Conservation (phyloP, 306 rosid genomes). For the Citrullus amarus region DNA sequence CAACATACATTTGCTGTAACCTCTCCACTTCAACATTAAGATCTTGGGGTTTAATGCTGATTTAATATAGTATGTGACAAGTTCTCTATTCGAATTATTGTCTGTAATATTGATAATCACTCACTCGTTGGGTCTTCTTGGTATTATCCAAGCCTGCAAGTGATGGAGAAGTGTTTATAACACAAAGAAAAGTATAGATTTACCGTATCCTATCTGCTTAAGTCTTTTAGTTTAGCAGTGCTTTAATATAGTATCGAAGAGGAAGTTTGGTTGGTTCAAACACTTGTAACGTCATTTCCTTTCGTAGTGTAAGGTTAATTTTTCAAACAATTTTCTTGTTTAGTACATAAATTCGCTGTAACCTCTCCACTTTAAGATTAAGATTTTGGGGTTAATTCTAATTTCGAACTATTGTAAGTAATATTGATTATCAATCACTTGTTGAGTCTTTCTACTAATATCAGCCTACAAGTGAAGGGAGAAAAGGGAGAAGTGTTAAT, state of each 20-base stretch:
- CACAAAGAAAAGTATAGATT: background rate
- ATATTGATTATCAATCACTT: background rate
- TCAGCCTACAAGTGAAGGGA: background rate
- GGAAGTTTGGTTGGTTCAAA: too few species aligned
- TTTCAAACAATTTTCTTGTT: too few species aligned
- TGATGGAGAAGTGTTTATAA: background rate
- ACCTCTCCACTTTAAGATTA: too few species aligned
- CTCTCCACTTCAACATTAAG: too few species aligned
- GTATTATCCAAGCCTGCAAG: background rate
- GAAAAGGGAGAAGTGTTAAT: background rate
- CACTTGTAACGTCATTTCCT: too few species aligned
- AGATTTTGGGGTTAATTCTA: too few species aligned
- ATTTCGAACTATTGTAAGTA: background rate
- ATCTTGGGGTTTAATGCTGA: background rate
- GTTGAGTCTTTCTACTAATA: too few species aligned
- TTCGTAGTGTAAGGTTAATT: too few species aligned
- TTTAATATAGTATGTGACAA: background rate
- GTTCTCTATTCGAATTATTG: background rate
- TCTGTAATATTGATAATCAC: background rate
- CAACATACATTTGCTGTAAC: background rate
- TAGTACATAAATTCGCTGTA: too few species aligned
- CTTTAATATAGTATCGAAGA: background rate
- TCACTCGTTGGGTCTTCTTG: too few species aligned
- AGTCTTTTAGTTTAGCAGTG: background rate
- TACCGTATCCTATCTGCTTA: background rate